These are phyloP conservation scores for Calonectria ilicicola DNA, from an alignment of 2,329 filamentous ascomycete species.

Conservation along the genomic window DNA sequence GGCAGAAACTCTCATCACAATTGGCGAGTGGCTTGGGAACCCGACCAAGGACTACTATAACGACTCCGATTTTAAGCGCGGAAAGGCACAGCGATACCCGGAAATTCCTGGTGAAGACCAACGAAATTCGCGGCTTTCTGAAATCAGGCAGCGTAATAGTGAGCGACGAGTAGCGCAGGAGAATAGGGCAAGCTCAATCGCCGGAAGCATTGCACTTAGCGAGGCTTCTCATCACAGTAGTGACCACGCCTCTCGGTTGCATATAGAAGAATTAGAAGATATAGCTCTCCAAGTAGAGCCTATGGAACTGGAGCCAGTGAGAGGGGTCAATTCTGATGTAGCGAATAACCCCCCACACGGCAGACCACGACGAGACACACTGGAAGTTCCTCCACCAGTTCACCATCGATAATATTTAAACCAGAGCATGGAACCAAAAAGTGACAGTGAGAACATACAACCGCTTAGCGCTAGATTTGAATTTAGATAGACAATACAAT, in stretches of 20 bases:
- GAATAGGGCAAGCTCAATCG: not conserved
- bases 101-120: conserved; percentile 64
- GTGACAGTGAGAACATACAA: too few species aligned
- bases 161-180: not conserved
- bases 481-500: too few species aligned
- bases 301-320: not conserved
- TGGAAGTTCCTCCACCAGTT: not conserved
- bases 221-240: not conserved
- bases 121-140: not conserved
- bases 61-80: conserved; percentile 59
- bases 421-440: not conserved
- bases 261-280: not conserved
- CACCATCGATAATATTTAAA: not conserved
- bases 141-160: not conserved
- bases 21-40: conserved; percentile 60
- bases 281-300: not conserved
- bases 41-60: conserved; percentile 62
- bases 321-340: not conserved
- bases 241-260: not conserved
- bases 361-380: not conserved
- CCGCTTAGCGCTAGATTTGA: too few species aligned
- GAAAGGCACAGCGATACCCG: conserved; percentile 63
- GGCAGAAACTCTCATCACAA: conserved; percentile 54
- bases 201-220: not conserved
- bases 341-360: not conserved